phyloP scores from a whole-genome alignment of 495 filamentous ascomycete genomes.

The Daldinia loculata region DNA sequence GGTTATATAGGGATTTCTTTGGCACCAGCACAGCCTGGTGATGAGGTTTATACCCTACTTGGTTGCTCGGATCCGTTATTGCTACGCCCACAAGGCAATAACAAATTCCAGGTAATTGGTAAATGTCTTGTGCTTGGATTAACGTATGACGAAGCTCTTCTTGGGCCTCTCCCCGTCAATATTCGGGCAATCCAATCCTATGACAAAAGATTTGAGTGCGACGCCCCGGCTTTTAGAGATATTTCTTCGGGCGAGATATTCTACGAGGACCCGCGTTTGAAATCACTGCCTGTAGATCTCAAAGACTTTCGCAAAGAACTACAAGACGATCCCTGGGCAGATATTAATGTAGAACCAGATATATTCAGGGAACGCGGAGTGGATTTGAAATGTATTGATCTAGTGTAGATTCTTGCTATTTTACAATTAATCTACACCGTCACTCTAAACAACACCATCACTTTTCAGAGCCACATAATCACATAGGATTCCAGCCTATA shows the following conservation, averaged over 20 bases:
- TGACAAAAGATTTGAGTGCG: neutral
- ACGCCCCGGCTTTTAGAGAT: neutral
- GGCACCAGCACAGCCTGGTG: conserved; percentile 7
- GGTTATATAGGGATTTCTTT: conserved; percentile 8
- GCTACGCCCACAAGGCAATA: conserved; percentile 10
- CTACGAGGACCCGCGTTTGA: conserved; percentile 20
- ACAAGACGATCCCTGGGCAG: too few relatives aligned
- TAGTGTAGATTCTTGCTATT: neutral
- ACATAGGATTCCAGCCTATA: neutral
- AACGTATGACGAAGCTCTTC: conserved; percentile 14
- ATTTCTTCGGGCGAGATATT: neutral
- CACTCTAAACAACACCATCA: neutral
- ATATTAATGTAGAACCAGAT: neutral
- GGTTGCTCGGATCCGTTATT: conserved; percentile 10
- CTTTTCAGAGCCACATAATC: neutral
- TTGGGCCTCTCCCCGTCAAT: conserved; percentile 18
- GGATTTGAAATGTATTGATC: neutral
- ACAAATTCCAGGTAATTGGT: conserved; percentile 13
- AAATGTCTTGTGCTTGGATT: conserved; percentile 13
- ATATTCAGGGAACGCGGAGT: neutral
- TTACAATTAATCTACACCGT: neutral
- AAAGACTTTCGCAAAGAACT: conserved; percentile 5
- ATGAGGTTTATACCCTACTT: conserved; percentile 17
- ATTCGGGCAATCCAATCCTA: neutral
- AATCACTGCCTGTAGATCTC: conserved; percentile 11